Percentiles rank a stretch among this genome's conserved stretches.
These are phyloP conservation scores for Russula vinacea DNA, from an alignment of 768 basidiomycete species.

Conservation along the genomic window DNA sequence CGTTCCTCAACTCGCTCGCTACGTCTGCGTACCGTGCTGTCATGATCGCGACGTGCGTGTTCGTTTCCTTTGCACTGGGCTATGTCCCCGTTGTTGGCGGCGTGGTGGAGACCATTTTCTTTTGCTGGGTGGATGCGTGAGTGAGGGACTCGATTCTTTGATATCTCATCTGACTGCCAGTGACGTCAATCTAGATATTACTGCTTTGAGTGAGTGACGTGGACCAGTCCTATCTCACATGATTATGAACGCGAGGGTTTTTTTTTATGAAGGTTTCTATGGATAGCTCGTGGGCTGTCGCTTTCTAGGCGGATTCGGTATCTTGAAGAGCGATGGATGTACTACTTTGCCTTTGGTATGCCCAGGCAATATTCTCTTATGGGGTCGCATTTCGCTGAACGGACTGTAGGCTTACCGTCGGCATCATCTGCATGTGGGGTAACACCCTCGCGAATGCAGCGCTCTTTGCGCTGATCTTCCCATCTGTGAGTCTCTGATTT, in stretches of 20 bases:
- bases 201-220: constrained; percentile 71
- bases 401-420: constrained; percentile 57
- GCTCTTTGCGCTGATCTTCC: constrained; percentile 78
- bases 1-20: constrained; percentile 69
- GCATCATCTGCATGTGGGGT: constrained; percentile 70
- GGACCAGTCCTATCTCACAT: not conserved
- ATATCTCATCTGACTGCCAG: constrained; percentile 1
- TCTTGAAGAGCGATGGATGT: constrained; percentile 87
- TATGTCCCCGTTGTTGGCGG: constrained; percentile 66
- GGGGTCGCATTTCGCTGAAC: constrained; percentile 6
- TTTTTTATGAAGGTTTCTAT: constrained; percentile 55
- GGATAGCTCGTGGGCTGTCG: constrained; percentile 71
- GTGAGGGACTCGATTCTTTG: constrained; percentile 32
- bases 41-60: constrained; percentile 75
- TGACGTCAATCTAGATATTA: constrained; percentile 75
- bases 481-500: constrained; percentile 51
- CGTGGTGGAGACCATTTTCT: constrained; percentile 59
- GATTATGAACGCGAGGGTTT: constrained; percentile 2
- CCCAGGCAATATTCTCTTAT: constrained; percentile 15
- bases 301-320: constrained; percentile 65
- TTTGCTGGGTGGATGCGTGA: constrained; percentile 87
- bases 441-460: constrained; percentile 77
- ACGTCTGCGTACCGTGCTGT: constrained; percentile 78
- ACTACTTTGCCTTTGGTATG: constrained; percentile 79
- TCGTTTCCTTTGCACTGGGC: constrained; percentile 61